Evolutionary conservation across 2,329 filamentous ascomycete species (phyloP), one percentile per base, ranked within the genome.

Genomic region (Incumbomyces delicatus): DNA sequence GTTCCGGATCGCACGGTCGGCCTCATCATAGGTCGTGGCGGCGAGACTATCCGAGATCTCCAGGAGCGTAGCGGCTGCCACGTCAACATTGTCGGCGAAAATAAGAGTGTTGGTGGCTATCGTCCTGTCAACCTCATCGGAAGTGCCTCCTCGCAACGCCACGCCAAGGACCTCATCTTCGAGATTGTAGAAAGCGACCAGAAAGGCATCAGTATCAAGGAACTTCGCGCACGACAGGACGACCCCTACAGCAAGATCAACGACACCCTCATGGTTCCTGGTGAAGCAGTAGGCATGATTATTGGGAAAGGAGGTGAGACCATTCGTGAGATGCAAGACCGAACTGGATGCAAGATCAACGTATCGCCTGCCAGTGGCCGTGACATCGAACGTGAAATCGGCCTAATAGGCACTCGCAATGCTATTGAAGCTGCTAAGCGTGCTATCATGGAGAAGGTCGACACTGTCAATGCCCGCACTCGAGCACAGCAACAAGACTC

Each of bases 261-360:
- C 59, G 87, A 95, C 60, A 81, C 80, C 34, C 87, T 95, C 52
- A 81, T 80, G 56, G 87, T 95, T 8, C 88, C 88, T 11, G 90
- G 87, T 17, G 88, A 95, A 62, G 85, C 88, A 5, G 88, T 95
- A 46, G 88, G 88, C 50, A 95, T 95, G 88, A 94, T 95, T 54
- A 95, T 95, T 51, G 88, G 89, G 54, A 94, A 94, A 72, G 85
- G 87, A 47, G 88, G 88, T 54, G 88, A 95, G 68, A 94, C 88
- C 0, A 95, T 95, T 62, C 87, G 89, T 54, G 87, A 94, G 57
- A 94, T 95, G 83, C 88, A 95, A 65, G 83, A 81, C 60, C 76
- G 72, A 29, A 92, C 87, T 4, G 85, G 86, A 38, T 95, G 89
- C 75, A 94, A 94, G 70, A 94, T 95, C 72, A 95, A 95, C 59